A percentile compares a stretch with the other conserved stretches of the same genome.
Evolutionary conservation across 345 rosid species (phyloP).

Genomic region (Jatropha curcas): DNA sequence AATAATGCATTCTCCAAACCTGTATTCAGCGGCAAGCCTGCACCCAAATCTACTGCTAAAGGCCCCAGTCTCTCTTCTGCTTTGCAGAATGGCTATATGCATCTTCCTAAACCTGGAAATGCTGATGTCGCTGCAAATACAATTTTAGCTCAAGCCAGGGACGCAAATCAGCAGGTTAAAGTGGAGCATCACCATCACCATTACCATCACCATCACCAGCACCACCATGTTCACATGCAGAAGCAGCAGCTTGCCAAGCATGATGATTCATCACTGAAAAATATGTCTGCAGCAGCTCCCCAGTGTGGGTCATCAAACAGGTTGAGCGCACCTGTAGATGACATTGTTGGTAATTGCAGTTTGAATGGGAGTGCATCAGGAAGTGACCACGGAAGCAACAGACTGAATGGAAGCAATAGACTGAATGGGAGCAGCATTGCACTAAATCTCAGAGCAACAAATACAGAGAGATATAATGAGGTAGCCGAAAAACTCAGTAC

Average conservation of each 20-base stretch:
- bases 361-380: slow-evolving; percentile 44
- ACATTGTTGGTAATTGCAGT: slow-evolving; percentile 31
- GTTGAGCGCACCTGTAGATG: slow-evolving; percentile 21
- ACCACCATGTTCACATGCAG: slow-evolving; percentile 33
- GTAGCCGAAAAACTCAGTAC: slow-evolving; percentile 23
- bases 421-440: slow-evolving; percentile 36
- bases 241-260: slow-evolving; percentile 19
- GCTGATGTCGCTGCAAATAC: slow-evolving; percentile 22
- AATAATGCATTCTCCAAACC: slow-evolving; percentile 35
- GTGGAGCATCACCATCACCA: slow-evolving; percentile 44
- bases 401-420: slow-evolving; percentile 50
- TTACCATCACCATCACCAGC: slow-evolving; percentile 37
- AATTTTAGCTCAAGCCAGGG: slow-evolving; percentile 22
- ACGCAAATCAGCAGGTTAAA: slow-evolving; percentile 33
- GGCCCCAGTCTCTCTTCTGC: slow-evolving; percentile 28
- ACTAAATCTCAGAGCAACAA: slow-evolving; percentile 29
- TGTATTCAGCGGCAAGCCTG: slow-evolving; percentile 25
- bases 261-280: slow-evolving; percentile 28
- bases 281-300: slow-evolving; percentile 24
- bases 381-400: slow-evolving; percentile 51
- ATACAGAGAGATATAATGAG: slow-evolving; percentile 33
- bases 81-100: slow-evolving; percentile 24
- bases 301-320: slow-evolving; percentile 40
- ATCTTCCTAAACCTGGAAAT: slow-evolving; percentile 28
- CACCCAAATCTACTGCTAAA: slow-evolving; percentile 29